Evolutionary conservation across 2,329 filamentous ascomycete species (phyloP), one percentile per base, ranked within the genome.

Genomic region (Colletotrichum ledebouriae): DNA sequence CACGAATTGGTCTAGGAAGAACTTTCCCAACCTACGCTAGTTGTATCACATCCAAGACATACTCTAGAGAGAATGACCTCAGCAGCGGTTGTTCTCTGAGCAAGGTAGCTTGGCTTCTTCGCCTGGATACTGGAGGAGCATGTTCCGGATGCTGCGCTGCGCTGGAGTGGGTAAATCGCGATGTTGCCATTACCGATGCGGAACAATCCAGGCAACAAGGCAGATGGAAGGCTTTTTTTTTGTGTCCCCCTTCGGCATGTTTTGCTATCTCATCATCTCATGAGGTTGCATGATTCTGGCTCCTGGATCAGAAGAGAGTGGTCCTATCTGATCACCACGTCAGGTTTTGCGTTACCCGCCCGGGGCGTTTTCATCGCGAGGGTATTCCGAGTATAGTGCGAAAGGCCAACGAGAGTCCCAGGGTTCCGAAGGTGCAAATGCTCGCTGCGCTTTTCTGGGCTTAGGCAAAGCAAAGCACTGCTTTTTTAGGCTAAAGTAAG

Each of bases 301-400:
- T 12, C 39, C 41, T n/a, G 22, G 29, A 37, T 64, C 60, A 59
- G 60, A 65, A 68, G 60, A 68, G 61, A 68, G 65, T 68, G 65
- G 60, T 65, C 49, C 60, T 46, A 65, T 41, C n/a, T 59, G 47
- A 59, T 9, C 60, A 59, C 56, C 17, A 17, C 55, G 42, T 29
- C 29, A 29, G 29, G 29, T 64, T 13, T 39, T 63, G 29, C 53
- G 39, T 58, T 63, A 61, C 49, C 63, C 42, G 39, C 39, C 46
- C 46, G 53, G 60, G 22, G 42, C 20, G 65, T 42, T 47, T 61
- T 64, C 47, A 65, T 68, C 60, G 61, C 65, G 65, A 65, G 49
- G 61, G 65, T 64, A 59, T 59, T 68, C 65, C 65, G 61, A 68
- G 42, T 20, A 15, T 25, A 29, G 44, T 41, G 57, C 17, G 46